Evolutionary conservation across 2,329 filamentous ascomycete species (phyloP), one percentile per base, ranked within the genome.

Genomic region (Pezicula radicicola): DNA sequence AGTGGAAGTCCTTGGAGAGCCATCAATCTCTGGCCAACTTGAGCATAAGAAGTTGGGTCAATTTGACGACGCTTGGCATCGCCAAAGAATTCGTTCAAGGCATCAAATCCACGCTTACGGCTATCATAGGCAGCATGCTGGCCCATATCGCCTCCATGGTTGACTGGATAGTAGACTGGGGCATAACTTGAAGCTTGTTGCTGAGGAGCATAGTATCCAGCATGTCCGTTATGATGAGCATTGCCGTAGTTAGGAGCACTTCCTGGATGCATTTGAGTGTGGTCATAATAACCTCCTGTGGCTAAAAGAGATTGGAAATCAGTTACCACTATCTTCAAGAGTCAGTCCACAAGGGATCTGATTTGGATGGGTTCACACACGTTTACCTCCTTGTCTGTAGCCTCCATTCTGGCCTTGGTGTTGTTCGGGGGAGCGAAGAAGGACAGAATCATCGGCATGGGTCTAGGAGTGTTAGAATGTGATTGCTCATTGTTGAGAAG

Each of bases 61-160:
- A 97, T 88, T 63, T 91, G 85, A 65, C 91, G 88, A 63, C 92
- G 89, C 79, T 97, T 97, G 61, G 91, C 85, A 67, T 89, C 91
- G 60, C 89, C 90, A 60, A 97, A 96, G 75, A 97, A 96, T 68
- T 96, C 91, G 66, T 96, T 93, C 54, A 97, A 76, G 53, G 89
- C 88, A 65, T 97, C 91, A 61, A 87, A 89, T n/a, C 84, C 84
- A 56, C 91, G 89, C 75, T 93, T 94, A 65, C 89, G 84, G 60
- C 84, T 80, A 65, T 93, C 89, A 64, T 87, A 83, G 10, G 77
- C 67, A 19, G 70, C 72, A 53, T 83, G 78, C 65, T 87, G 86
- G 57, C 80, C 79, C 55, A 88, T 76, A 66, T 88, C 87, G 61
- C 85, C 84, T 68, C 83, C 76, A 75, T 72, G 65, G 68, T 73